Conservation (phyloP, 2,329 filamentous ascomycete genomes). For the Chaetothyriales sp. region DNA sequence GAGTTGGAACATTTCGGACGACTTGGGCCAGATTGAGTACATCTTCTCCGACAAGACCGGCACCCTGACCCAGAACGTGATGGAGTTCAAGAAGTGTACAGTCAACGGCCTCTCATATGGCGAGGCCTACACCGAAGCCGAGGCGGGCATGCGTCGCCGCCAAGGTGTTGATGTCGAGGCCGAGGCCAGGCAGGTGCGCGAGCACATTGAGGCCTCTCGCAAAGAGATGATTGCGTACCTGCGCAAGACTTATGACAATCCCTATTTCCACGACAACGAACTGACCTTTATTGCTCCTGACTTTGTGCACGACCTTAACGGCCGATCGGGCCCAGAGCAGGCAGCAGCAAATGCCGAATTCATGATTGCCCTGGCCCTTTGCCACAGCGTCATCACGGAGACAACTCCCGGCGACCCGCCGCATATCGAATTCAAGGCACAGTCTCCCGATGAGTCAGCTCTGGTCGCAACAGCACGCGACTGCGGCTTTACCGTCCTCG, state of each 20-base stretch:
- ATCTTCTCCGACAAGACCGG: conserved; percentile 95
- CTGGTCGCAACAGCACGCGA: conserved; percentile 88
- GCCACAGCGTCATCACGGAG: conserved; percentile 90
- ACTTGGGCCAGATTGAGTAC: conserved; percentile 95
- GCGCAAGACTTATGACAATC: conserved; percentile 69
- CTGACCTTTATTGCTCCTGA: conserved; percentile 86
- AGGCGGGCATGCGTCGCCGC: conserved; percentile 88
- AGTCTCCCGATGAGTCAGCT: conserved; percentile 91
- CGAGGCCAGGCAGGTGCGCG: conserved; percentile 55
- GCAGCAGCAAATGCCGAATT: conserved; percentile 68
- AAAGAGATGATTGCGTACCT: conserved; percentile 56
- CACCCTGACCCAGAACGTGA: conserved; percentile 79
- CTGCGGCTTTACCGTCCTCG: conserved; percentile 84
- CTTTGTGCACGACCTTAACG: conserved; percentile 68
- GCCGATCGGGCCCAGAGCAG: conserved; percentile 62
- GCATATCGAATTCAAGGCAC: conserved; percentile 86
- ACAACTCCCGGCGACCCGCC: conserved; percentile 78
- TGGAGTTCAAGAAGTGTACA: conserved; percentile 98
- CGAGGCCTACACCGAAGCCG: conserved; percentile 93
- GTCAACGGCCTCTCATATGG: conserved; percentile 94
- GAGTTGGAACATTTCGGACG: conserved; percentile 97
- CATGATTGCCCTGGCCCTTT: conserved; percentile 89
- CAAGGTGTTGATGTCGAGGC: conserved; percentile 74
- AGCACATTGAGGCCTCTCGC: conserved; percentile 67
- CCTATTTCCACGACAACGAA: conserved; percentile 76